Base-by-base conservation (phyloP, 805 yeast genomes). In the Saccharomyces jurei region DNA sequence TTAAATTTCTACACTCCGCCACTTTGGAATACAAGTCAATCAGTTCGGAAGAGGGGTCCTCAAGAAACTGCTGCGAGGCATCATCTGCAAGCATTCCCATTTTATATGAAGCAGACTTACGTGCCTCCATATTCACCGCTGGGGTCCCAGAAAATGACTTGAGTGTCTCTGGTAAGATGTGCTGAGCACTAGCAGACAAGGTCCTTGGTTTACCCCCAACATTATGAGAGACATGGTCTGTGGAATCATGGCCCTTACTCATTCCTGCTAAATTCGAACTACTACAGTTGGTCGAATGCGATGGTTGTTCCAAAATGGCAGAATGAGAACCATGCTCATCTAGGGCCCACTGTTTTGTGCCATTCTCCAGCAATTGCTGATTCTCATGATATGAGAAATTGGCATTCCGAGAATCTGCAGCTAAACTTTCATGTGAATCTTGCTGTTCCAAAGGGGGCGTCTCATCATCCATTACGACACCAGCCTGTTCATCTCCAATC, bases 21-120 rank as follows among this genome's bases (percentile, higher is more conserved):
- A 87, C 83, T 55, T 84, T 81, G 28, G 77, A 68, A 64, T 81
- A 87, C 49, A 87, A 73, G 53, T 80, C 83, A 53, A 85, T 72
- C 59, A 87, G 72, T 59, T 87, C 95, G 4, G 79, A 80, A 0
- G 90, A 82, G 0, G 91, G 88, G 46, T 75, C 73, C 50, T 83
- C 87, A 50, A 76, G 76, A 1, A 80, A 63, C 54, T 74, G 78
- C 58, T 77, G 80, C 52, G 78, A 80, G 52, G 77, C 80, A 60
- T 76, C 76, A 50, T 74, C 79, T 26, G 75, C 66, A 48, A 80
- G 67, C 59, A 74, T 67, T 4, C 81, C 79, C 61, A 78, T 68
- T 57, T 76, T 79, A 56, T 73, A 76, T 13, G 69, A 68, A 6
- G 68, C 60, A 29, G 46, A 36, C 22, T 52, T 47, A 25, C 50